These are phyloP conservation scores for Penicillium sp. DNA, from an alignment of 2,329 filamentous ascomycete species.

Conservation along the genomic window DNA sequence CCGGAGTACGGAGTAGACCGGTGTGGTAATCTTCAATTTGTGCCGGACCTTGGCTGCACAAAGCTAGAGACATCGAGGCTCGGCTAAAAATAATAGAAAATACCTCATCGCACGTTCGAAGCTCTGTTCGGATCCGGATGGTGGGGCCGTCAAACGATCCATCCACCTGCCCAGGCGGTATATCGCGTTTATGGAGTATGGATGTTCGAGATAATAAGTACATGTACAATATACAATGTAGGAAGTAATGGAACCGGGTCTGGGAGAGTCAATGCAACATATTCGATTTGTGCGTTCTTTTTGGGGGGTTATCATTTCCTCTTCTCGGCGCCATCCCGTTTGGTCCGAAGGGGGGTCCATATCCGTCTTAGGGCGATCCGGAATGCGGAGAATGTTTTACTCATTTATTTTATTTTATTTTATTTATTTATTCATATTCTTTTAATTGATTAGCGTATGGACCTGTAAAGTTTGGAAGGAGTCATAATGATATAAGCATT, in stretches of 20 bases:
- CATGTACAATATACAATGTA: neutral
- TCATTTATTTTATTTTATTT: neutral
- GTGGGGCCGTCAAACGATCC: slow-evolving; percentile 23
- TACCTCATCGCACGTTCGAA: slow-evolving; percentile 3
- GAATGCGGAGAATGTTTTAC: slow-evolving; percentile 11
- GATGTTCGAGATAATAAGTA: neutral
- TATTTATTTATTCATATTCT: no score
- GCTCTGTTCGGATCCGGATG: slow-evolving; percentile 20
- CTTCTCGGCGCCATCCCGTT: slow-evolving; percentile 1
- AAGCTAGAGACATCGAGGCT: neutral
- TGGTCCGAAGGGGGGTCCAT: neutral
- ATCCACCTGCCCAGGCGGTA: neutral
- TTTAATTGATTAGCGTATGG: neutral
- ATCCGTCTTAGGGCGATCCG: slow-evolving; percentile 6
- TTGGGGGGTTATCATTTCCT: slow-evolving; percentile 4
- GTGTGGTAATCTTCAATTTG: neutral
- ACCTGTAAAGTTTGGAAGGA: neutral
- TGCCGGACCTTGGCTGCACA: neutral
- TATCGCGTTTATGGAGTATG: neutral
- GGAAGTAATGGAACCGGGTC: neutral
- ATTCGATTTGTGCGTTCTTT: neutral
- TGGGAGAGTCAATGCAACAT: neutral
- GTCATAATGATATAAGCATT: neutral
- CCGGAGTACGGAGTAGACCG: slow-evolving; percentile 1
- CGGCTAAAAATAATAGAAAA: slow-evolving; percentile 1